Evolutionary conservation across 345 rosid genomes (phyloP).

Genomic region (Brassica carinata): DNA sequence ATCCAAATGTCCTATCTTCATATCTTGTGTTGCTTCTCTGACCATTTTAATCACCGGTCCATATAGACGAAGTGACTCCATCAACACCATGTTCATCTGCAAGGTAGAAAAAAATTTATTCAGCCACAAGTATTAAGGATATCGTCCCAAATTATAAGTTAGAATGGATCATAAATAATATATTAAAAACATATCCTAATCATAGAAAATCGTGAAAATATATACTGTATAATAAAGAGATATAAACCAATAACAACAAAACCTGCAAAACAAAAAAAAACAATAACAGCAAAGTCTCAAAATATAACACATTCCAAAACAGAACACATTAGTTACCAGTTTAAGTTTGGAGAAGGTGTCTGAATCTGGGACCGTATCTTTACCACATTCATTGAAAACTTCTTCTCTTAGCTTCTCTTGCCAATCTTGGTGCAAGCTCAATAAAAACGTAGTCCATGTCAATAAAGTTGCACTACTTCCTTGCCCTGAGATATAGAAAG

Average conservation of each 20-base stretch:
- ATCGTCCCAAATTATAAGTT: not conserved
- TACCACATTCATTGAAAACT: constrained; percentile 6
- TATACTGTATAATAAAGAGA: not conserved
- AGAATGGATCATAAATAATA: not conserved
- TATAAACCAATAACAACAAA: not conserved
- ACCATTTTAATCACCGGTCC: constrained; percentile 13
- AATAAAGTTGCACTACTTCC: not conserved
- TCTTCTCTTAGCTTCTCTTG: constrained; percentile 5
- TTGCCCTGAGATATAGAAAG: constrained; percentile 5
- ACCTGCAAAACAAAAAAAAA: too few species aligned
- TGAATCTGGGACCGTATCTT: not conserved
- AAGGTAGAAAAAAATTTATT: not conserved
- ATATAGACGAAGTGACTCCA: constrained; percentile 8
- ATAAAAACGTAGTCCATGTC: not conserved
- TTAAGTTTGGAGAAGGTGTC: constrained; percentile 3
- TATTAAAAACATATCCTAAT: not conserved
- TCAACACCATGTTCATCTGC: constrained; percentile 14
- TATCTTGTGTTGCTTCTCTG: constrained; percentile 10
- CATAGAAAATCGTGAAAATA: not conserved
- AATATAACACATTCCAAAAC: too few species aligned
- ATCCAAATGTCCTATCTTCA: constrained; percentile 13
- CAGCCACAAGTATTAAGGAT: not conserved
- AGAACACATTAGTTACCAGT: not conserved
- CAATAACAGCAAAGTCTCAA: too few species aligned
- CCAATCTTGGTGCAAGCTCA: constrained; percentile 5